Evolutionary conservation across 2,329 filamentous ascomycete species (phyloP).

Genomic region (Sporothrix humicola): DNA sequence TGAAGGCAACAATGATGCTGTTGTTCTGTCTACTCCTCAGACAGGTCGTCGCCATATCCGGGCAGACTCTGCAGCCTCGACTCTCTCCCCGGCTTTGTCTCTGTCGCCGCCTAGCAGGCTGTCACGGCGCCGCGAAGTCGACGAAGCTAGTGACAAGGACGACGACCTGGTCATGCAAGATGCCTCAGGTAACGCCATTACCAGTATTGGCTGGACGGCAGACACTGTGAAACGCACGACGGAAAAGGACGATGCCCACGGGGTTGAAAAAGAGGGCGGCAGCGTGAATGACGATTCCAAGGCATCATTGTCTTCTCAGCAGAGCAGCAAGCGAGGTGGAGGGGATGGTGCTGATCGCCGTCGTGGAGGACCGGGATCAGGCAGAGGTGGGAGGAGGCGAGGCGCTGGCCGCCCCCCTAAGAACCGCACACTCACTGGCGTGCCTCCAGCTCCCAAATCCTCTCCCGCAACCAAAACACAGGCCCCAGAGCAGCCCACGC

Average conservation of each 20-base stretch:
- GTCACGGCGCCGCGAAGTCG: neutral
- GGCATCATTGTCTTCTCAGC: neutral
- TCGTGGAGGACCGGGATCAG: conserved; percentile 29
- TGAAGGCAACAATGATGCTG: neutral
- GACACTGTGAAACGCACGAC: conserved; percentile 8
- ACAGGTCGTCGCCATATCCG: neutral
- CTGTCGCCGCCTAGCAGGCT: conserved; percentile 1
- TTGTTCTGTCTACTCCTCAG: neutral
- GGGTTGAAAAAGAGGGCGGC: neutral
- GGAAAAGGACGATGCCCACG: neutral
- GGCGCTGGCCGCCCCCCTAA: conserved; percentile 37
- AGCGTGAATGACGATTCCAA: neutral
- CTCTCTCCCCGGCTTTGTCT: conserved; percentile 13
- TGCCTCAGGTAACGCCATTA: neutral
- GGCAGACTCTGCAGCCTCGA: neutral
- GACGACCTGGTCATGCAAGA: conserved; percentile 23
- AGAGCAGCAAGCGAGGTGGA: conserved; percentile 14
- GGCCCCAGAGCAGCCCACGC: conserved; percentile 29
- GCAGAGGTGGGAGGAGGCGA: conserved; percentile 36
- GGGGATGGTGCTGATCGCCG: conserved; percentile 23
- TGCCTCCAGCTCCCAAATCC: conserved; percentile 8
- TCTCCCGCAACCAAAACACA: conserved; percentile 5
- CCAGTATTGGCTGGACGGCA: conserved; percentile 25
- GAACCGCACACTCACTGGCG: conserved; percentile 24
- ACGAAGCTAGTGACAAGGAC: conserved; percentile 1